phyloP scores from a whole-genome alignment of 1,284 basidiomycete species.

The Omphalotus olearius region DNA sequence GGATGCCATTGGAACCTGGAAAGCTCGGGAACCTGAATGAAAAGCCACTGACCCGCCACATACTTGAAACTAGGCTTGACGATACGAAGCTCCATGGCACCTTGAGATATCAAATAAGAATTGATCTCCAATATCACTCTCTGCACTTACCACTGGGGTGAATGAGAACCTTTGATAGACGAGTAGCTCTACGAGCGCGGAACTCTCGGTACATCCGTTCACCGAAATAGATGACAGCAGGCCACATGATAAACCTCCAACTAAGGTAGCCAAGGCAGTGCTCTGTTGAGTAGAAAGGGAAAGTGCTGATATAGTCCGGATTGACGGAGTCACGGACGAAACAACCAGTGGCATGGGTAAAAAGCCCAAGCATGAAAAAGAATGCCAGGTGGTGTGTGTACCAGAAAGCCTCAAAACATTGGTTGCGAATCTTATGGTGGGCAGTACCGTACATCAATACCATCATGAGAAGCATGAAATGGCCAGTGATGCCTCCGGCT shows the following conservation, averaged over 20 bases:
- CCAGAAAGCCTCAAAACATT: slow-evolving; percentile 92
- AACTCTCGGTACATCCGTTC: slow-evolving; percentile 81
- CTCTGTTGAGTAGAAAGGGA: slow-evolving; percentile 81
- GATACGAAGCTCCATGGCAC: slow-evolving; percentile 88
- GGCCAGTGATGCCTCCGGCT: slow-evolving; percentile 82
- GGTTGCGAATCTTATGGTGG: slow-evolving; percentile 75
- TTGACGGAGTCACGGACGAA: slow-evolving; percentile 80
- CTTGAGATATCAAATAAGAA: slow-evolving; percentile 28
- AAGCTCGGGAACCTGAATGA: slow-evolving; percentile 81
- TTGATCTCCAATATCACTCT: slow-evolving; percentile 13
- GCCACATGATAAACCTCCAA: slow-evolving; percentile 87
- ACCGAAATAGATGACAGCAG: slow-evolving; percentile 79
- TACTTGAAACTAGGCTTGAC: slow-evolving; percentile 87
- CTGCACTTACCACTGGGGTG: slow-evolving; percentile 67
- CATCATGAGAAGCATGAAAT: slow-evolving; percentile 89
- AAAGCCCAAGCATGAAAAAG: slow-evolving; percentile 87
- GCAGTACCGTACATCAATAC: slow-evolving; percentile 82
- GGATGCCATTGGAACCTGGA: slow-evolving; percentile 88
- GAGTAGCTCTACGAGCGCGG: slow-evolving; percentile 69
- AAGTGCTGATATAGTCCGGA: slow-evolving; percentile 60
- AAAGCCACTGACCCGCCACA: slow-evolving; percentile 87
- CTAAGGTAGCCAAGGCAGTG: slow-evolving; percentile 85
- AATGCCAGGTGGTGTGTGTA: slow-evolving; percentile 89
- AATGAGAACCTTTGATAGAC: slow-evolving; percentile 75
- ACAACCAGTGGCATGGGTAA: slow-evolving; percentile 86